Evolutionary conservation across 2,329 filamentous ascomycete species (phyloP).

Genomic region (Monosporascus cannonballus): DNA sequence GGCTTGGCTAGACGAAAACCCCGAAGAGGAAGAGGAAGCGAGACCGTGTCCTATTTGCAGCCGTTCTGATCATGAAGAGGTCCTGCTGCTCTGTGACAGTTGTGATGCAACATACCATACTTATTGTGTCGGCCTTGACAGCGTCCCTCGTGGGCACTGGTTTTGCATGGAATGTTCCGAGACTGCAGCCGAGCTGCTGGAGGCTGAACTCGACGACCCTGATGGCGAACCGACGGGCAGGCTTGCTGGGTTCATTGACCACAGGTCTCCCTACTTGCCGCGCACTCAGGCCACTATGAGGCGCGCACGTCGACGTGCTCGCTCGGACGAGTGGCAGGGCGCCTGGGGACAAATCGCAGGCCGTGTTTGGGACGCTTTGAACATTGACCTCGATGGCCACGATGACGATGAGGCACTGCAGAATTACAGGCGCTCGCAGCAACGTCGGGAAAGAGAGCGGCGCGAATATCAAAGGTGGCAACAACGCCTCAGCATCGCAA

Average conservation of each 20-base stretch:
- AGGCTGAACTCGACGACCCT: conserved; percentile 28
- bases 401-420: conserved; percentile 63
- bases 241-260: conserved; percentile 18
- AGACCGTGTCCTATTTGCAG: conserved; percentile 83
- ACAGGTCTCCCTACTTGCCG: conserved; percentile 35
- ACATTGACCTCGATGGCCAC: conserved; percentile 78
- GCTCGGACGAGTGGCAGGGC: conserved; percentile 81
- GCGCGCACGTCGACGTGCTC: conserved; percentile 52
- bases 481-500: conserved; percentile 74
- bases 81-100: conserved; percentile 82
- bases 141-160: conserved; percentile 73
- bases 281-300: conserved; percentile 55
- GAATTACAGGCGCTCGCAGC: conserved; percentile 47
- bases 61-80: conserved; percentile 71
- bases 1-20: conserved; percentile 62
- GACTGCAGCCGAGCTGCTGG: conserved; percentile 39
- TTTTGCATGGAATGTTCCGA: conserved; percentile 76
- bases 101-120: conserved; percentile 90
- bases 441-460: conserved; percentile 44
- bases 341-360: conserved; percentile 67
- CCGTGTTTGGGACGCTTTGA: conserved; percentile 59
- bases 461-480: conserved; percentile 71
- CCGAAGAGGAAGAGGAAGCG: conserved; percentile 64
- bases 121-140: conserved; percentile 79
- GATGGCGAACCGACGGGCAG: conserved; percentile 11